phyloP scores from a whole-genome alignment of 371 early-diverging fungal genomes.

The Lichtheimia corymbifera region DNA sequence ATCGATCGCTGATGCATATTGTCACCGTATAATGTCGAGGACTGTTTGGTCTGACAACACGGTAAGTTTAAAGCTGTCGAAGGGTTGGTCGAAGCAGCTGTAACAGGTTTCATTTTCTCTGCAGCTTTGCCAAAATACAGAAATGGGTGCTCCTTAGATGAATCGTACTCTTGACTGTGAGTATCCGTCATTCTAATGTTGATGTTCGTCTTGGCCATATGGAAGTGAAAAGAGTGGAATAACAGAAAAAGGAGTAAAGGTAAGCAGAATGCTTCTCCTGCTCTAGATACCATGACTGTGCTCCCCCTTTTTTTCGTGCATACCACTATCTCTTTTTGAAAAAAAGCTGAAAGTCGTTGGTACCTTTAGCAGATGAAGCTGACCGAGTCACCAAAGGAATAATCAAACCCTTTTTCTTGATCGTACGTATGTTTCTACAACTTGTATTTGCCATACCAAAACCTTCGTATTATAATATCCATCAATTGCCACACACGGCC shows the following conservation, averaged over 20 bases:
- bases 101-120: background rate
- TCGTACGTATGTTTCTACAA: too few species aligned
- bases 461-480: too few species aligned
- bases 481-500: too few species aligned
- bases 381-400: too few species aligned
- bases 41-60: slow-evolving; percentile 6
- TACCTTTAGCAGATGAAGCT: too few species aligned
- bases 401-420: too few species aligned
- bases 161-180: background rate
- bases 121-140: slow-evolving; percentile 12
- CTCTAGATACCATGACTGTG: too few species aligned
- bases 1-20: background rate
- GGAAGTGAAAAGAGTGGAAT: background rate
- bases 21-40: background rate
- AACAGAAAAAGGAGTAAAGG: background rate
- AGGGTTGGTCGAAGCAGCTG: background rate
- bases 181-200: background rate
- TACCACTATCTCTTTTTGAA: too few species aligned
- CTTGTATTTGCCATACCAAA: too few species aligned
- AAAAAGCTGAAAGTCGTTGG: too few species aligned
- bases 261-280: too few species aligned
- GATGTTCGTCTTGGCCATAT: background rate
- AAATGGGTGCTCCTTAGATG: slow-evolving; percentile 1
- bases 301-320: too few species aligned
- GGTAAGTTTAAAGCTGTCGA: slow-evolving; percentile 5